A percentile compares a stretch with the other conserved stretches of the same genome.
phyloP scores from a whole-genome alignment of 108 stramenopile genomes.

The Skeletonema marinoi region DNA sequence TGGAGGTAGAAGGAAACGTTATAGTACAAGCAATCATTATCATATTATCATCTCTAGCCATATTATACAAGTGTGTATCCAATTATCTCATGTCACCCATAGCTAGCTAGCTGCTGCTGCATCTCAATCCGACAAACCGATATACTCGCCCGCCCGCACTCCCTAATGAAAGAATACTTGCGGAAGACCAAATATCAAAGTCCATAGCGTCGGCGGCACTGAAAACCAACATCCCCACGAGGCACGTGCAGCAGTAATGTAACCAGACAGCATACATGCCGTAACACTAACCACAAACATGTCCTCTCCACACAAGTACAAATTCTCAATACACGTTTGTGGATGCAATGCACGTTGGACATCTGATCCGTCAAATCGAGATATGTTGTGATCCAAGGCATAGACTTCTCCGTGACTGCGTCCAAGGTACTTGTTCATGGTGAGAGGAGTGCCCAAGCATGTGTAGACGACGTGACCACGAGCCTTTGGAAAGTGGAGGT shows the following conservation, averaged over 20 bases:
- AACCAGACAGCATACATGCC: slow-evolving; percentile 27
- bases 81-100: neutral
- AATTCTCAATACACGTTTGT: slow-evolving; percentile 18
- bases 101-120: neutral
- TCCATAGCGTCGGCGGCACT: neutral
- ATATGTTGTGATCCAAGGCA: slow-evolving; percentile 21
- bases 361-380: slow-evolving; percentile 24
- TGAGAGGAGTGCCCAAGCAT: slow-evolving; percentile 51
- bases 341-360: slow-evolving; percentile 42
- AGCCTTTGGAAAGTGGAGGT: slow-evolving; percentile 33
- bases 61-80: too few relatives aligned
- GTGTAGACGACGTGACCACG: slow-evolving; percentile 40
- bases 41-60: neutral
- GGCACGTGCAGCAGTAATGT: slow-evolving; percentile 14
- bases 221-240: slow-evolving; percentile 15
- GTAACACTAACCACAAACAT: slow-evolving; percentile 18
- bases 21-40: neutral
- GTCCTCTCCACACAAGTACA: slow-evolving; percentile 28
- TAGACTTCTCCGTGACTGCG: slow-evolving; percentile 41
- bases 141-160: neutral
- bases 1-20: neutral
- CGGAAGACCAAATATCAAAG: neutral
- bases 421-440: slow-evolving; percentile 48
- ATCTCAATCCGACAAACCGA: too few relatives aligned
- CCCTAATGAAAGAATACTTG: neutral